Conservation (phyloP, 2,329 filamentous ascomycete species). For the Blastomyces silverae region DNA sequence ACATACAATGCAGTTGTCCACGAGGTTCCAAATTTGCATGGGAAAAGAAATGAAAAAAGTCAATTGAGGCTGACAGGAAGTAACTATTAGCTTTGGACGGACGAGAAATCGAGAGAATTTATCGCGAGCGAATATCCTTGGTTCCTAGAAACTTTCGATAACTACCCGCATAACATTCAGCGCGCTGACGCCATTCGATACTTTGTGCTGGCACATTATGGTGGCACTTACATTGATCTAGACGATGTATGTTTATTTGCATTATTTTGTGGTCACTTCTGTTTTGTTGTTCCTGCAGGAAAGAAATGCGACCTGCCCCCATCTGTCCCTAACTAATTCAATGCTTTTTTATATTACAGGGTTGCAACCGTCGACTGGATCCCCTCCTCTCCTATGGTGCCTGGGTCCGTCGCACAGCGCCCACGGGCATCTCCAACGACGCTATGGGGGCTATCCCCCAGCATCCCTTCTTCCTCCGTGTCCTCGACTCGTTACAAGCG, state of each 20-base stretch:
- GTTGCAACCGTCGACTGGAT: conserved; percentile 61
- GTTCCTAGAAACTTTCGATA: conserved; percentile 68
- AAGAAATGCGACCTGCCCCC: neutral
- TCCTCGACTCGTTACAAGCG: conserved; percentile 59
- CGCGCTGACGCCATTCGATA: conserved; percentile 73
- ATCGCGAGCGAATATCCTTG: conserved; percentile 68
- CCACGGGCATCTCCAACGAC: conserved; percentile 75
- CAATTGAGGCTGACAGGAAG: conserved; percentile 3
- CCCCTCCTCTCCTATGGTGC: conserved; percentile 62
- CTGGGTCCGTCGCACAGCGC: conserved; percentile 63
- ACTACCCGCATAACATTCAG: conserved; percentile 68
- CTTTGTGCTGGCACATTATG: conserved; percentile 68
- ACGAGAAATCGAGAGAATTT: conserved; percentile 61
- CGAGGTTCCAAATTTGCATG: neutral
- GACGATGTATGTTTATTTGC: conserved; percentile 52
- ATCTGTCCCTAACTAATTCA: conserved; percentile 3
- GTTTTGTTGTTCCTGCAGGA: neutral
- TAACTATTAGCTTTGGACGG: conserved; percentile 62
- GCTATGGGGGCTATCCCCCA: conserved; percentile 66
- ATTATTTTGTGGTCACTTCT: neutral
- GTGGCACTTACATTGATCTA: conserved; percentile 74
- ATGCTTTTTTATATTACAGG: conserved; percentile 37
- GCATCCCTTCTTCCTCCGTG: conserved; percentile 66
- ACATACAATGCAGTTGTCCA: neutral
- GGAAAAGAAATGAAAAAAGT: neutral